These are phyloP conservation scores for Calonectria hongkongensis DNA, from an alignment of 2,329 filamentous ascomycete genomes.

Conservation along the genomic window DNA sequence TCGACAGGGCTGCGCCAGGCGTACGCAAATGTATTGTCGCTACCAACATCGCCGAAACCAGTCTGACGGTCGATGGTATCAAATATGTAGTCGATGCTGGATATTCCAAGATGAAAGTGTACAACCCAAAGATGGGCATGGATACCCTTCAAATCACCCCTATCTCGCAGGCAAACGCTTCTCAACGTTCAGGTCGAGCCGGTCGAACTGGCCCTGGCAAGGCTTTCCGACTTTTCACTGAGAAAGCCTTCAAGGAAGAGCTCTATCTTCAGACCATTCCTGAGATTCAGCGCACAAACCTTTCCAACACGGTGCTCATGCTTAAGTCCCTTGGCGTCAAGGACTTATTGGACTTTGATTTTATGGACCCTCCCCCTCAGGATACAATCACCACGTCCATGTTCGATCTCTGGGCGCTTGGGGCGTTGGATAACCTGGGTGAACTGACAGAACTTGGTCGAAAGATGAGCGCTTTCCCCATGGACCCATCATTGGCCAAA, in stretches of 20 bases:
- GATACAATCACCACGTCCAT: constrained; percentile 98
- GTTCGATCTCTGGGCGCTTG: constrained; percentile 97
- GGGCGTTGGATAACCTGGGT: constrained; percentile 94
- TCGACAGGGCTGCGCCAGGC: constrained; percentile 91
- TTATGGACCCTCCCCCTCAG: constrained; percentile 98
- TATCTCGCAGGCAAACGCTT: constrained; percentile 96
- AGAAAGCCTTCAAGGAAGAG: constrained; percentile 95
- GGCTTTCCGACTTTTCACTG: constrained; percentile 94
- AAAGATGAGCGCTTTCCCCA: constrained; percentile 98
- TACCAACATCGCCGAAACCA: constrained; percentile 98
- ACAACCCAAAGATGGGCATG: constrained; percentile 99
- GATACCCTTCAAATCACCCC: constrained; percentile 98
- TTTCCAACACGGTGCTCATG: constrained; percentile 94
- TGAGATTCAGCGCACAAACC: constrained; percentile 96
- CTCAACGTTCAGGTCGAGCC: constrained; percentile 93
- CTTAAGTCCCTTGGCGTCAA: constrained; percentile 96
- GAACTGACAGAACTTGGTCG: constrained; percentile 90
- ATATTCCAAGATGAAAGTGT: constrained; percentile 98
- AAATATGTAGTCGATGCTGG: constrained; percentile 99
- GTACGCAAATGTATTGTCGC: constrained; percentile 98
- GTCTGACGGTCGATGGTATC: constrained; percentile 97
- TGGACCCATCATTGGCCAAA: constrained; percentile 97
- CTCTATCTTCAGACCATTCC: constrained; percentile 98
- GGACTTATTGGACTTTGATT: constrained; percentile 96
- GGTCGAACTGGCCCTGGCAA: constrained; percentile 97